Percentiles rank a stretch among this genome's conserved stretches.
These are phyloP conservation scores for Leishmania turanica DNA, from an alignment of 208 protist genomes.

Conservation along the genomic window DNA sequence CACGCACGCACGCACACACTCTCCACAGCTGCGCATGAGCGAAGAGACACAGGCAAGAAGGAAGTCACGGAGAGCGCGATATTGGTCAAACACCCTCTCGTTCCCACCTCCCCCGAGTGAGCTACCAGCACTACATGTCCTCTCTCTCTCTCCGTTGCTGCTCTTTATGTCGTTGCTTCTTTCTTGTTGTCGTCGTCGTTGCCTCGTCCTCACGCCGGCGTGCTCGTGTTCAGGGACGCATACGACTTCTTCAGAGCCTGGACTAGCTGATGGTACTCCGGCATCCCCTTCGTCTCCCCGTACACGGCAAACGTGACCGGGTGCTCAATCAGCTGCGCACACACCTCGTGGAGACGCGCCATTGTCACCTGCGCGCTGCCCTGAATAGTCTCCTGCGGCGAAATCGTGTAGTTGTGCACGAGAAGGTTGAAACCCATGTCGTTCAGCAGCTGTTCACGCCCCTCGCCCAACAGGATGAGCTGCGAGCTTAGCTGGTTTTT, in stretches of 20 bases:
- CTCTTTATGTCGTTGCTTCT: not conserved
- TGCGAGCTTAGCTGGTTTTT: slow-evolving; percentile 89
- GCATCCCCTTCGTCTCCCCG: slow-evolving; percentile 71
- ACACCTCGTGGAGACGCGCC: slow-evolving; percentile 65
- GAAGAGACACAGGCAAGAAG: not conserved
- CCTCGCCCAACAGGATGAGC: slow-evolving; percentile 85
- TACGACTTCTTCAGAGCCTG: slow-evolving; percentile 59
- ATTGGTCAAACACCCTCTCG: not conserved
- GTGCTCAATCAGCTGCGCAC: slow-evolving; percentile 60
- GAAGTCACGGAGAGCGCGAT: not conserved
- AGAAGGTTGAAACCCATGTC: slow-evolving; percentile 91
- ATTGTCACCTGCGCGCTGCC: slow-evolving; percentile 73
- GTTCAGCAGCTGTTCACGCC: slow-evolving; percentile 78
- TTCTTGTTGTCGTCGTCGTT: not conserved
- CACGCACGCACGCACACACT: no score
- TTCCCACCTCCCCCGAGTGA: not conserved
- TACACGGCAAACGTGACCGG: slow-evolving; percentile 81
- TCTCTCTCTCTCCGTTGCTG: not conserved
- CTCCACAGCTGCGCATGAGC: not conserved
- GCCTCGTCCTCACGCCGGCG: not conserved
- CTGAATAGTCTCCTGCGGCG: slow-evolving; percentile 71
- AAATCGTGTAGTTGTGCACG: slow-evolving; percentile 82
- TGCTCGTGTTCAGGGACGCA: slow-evolving; percentile 35
- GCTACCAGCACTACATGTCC: not conserved
- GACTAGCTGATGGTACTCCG: slow-evolving; percentile 55